These are phyloP conservation scores for Incumbomyces lentus DNA, from an alignment of 2,329 filamentous ascomycete species.

Conservation along the genomic window DNA sequence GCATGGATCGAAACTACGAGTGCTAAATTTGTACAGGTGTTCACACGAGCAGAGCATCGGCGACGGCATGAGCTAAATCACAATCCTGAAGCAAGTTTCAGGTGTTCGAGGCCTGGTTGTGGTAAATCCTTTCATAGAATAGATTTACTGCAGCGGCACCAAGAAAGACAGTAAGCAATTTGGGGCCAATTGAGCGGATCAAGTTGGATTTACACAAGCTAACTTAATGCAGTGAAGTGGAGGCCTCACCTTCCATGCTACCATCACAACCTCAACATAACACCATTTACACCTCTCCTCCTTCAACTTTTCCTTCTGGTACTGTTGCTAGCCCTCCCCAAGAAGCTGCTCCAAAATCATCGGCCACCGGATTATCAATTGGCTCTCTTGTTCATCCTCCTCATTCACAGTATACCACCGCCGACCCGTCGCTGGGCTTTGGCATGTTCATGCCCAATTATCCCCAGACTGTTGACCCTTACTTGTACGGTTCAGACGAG, in stretches of 20 bases:
- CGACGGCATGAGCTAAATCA: constrained; percentile 42
- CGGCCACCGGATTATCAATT: constrained; percentile 19
- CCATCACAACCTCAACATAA: neutral
- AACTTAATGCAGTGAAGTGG: constrained; percentile 6
- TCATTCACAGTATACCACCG: neutral
- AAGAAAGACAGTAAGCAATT: constrained; percentile 39
- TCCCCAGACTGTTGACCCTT: constrained; percentile 16
- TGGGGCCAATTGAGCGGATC: neutral
- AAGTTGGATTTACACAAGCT: neutral
- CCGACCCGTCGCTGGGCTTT: constrained; percentile 9
- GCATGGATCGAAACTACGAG: neutral
- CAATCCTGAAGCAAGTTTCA: constrained; percentile 37
- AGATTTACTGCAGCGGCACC: constrained; percentile 38
- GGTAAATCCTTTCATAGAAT: constrained; percentile 39
- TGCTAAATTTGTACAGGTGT: constrained; percentile 29
- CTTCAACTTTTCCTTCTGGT: constrained; percentile 16
- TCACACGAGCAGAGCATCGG: constrained; percentile 40
- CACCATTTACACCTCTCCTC: constrained; percentile 12
- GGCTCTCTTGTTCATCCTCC: constrained; percentile 21
- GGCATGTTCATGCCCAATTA: constrained; percentile 12
- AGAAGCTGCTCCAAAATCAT: constrained; percentile 15
- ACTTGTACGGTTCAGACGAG: constrained; percentile 21
- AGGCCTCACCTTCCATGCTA: neutral
- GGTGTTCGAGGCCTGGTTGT: constrained; percentile 34
- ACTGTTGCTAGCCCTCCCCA: constrained; percentile 16